These are phyloP conservation scores for Alternaria sp. DNA, from an alignment of 2,329 filamentous ascomycete genomes.

Conservation along the genomic window DNA sequence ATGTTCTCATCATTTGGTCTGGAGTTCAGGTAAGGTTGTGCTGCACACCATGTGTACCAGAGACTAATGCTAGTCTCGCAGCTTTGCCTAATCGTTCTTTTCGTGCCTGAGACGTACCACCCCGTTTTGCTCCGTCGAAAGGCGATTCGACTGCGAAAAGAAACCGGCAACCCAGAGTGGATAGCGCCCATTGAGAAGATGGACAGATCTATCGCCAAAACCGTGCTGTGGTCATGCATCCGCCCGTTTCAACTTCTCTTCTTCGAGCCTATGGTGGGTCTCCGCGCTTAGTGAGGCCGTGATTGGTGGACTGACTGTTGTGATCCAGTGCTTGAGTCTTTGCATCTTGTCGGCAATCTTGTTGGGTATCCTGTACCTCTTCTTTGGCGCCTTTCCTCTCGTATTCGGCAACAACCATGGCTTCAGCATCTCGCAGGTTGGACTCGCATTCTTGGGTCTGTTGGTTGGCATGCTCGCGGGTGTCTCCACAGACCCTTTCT, in stretches of 20 bases:
- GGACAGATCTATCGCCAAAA: slow-evolving; percentile 68
- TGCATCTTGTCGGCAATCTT: slow-evolving; percentile 84
- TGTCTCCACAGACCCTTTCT: slow-evolving; percentile 70
- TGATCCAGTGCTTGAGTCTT: slow-evolving; percentile 67
- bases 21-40: slow-evolving; percentile 50
- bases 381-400: slow-evolving; percentile 86
- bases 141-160: slow-evolving; percentile 70
- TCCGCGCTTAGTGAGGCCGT: not conserved
- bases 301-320: slow-evolving; percentile 36
- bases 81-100: slow-evolving; percentile 67
- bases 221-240: slow-evolving; percentile 60
- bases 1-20: slow-evolving; percentile 82
- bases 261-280: slow-evolving; percentile 75
- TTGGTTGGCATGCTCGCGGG: slow-evolving; percentile 71
- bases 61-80: slow-evolving; percentile 49
- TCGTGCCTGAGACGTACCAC: slow-evolving; percentile 88
- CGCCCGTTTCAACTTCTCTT: slow-evolving; percentile 78
- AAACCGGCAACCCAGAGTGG: slow-evolving; percentile 80
- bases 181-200: slow-evolving; percentile 77
- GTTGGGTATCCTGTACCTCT: slow-evolving; percentile 87
- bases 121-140: slow-evolving; percentile 75
- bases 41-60: slow-evolving; percentile 18
- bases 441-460: slow-evolving; percentile 73
- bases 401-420: slow-evolving; percentile 77
- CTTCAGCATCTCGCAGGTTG: slow-evolving; percentile 79